These are phyloP conservation scores for Pseudocercospora ulei DNA, from an alignment of 2,329 filamentous ascomycete species.

Conservation along the genomic window DNA sequence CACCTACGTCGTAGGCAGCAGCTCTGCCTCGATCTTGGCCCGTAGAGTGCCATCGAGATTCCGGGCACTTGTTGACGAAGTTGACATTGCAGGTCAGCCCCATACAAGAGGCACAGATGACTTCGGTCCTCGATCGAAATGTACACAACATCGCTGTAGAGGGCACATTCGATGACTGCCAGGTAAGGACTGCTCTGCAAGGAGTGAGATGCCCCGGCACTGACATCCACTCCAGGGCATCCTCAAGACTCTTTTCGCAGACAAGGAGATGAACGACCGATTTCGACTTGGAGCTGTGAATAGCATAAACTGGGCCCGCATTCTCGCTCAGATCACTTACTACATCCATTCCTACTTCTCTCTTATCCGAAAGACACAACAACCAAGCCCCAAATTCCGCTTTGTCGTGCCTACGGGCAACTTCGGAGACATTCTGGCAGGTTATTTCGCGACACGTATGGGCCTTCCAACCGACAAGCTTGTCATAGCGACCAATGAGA, in stretches of 20 bases:
- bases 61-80: too few species aligned
- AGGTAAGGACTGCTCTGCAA: conserved; percentile 43
- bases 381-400: conserved; percentile 60
- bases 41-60: too few species aligned
- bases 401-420: conserved; percentile 93
- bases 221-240: conserved; percentile 55
- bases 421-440: conserved; percentile 88
- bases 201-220: not conserved
- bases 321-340: conserved; percentile 92
- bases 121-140: conserved; percentile 78
- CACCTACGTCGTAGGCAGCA: too few species aligned
- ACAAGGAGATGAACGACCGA: conserved; percentile 69
- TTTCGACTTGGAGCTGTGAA: conserved; percentile 88
- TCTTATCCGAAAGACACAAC: conserved; percentile 52
- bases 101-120: conserved; percentile 96
- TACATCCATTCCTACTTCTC: conserved; percentile 94
- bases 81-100: too few species aligned
- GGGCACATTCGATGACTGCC: conserved; percentile 93
- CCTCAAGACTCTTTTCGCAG: conserved; percentile 83
- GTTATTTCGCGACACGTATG: conserved; percentile 87
- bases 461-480: conserved; percentile 80
- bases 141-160: conserved; percentile 85
- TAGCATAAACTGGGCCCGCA: conserved; percentile 92
- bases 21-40: too few species aligned
- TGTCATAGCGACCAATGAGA: conserved; percentile 89